phyloP scores from a whole-genome alignment of 1,284 basidiomycete species.

The Cryptococcus floricola region DNA sequence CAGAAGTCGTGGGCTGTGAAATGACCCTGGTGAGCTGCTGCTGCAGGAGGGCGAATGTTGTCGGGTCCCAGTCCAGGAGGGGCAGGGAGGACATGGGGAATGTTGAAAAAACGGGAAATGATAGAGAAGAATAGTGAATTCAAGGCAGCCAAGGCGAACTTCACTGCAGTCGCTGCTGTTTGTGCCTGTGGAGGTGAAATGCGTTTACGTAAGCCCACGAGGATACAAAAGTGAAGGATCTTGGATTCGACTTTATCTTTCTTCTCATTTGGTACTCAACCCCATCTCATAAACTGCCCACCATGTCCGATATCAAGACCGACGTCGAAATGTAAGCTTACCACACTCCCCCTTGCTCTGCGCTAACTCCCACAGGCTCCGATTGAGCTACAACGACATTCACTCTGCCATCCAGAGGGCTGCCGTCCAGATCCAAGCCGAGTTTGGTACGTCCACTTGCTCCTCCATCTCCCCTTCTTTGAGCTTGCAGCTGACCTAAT shows the following conservation, averaged over 20 bases:
- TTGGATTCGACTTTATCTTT: not conserved
- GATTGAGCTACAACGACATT: constrained; percentile 50
- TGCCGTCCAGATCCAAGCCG: constrained; percentile 44
- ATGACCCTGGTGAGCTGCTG: constrained; percentile 32
- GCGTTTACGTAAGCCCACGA: not conserved
- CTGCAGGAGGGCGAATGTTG: constrained; percentile 38
- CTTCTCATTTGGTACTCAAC: not conserved
- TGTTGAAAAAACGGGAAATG: not conserved
- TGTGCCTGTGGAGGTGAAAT: not conserved
- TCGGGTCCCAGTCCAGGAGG: constrained; percentile 37
- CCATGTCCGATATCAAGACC: constrained; percentile 18
- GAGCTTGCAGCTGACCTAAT: not conserved
- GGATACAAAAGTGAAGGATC: not conserved
- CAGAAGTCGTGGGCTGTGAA: constrained; percentile 36
- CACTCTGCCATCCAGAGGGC: constrained; percentile 46
- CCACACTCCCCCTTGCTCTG: not conserved
- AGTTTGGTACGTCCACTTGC: constrained; percentile 39
- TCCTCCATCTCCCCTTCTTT: not conserved
- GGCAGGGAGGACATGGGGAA: constrained; percentile 24
- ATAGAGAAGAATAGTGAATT: not conserved
- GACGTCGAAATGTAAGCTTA: constrained; percentile 25
- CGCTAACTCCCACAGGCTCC: constrained; percentile 22
- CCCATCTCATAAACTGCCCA: not conserved
- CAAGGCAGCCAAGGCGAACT: not conserved
- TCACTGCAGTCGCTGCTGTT: not conserved